phyloP scores from a whole-genome alignment of 2,329 filamentous ascomycete species.

The Penicillium sp. region DNA sequence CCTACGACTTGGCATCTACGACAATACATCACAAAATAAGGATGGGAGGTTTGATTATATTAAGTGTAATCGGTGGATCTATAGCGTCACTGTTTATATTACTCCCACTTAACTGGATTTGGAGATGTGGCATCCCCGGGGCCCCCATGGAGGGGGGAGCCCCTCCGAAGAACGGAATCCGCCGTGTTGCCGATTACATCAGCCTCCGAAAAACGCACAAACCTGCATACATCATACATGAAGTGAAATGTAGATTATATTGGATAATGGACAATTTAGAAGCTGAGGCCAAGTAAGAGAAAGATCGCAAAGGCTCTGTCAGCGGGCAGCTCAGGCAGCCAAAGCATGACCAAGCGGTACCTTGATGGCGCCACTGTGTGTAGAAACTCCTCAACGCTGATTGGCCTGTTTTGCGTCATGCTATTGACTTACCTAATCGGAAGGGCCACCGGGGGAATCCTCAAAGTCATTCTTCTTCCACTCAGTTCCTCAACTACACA shows the following conservation, averaged over 20 bases:
- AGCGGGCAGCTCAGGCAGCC: not conserved
- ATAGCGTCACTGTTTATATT: not conserved
- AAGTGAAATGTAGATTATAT: not conserved
- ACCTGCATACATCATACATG: not conserved
- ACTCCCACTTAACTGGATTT: constrained; percentile 5
- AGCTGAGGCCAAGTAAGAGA: not conserved
- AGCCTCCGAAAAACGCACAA: constrained; percentile 19
- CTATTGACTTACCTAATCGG: constrained; percentile 30
- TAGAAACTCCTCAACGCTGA: constrained; percentile 43
- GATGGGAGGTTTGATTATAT: not conserved
- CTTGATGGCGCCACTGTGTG: constrained; percentile 35
- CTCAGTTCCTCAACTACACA: constrained; percentile 9
- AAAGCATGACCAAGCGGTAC: not conserved
- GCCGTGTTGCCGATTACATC: constrained; percentile 13
- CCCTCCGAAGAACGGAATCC: constrained; percentile 10
- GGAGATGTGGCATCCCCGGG: not conserved
- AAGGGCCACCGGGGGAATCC: constrained; percentile 18
- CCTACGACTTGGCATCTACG: constrained; percentile 4
- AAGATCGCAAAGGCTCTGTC: not conserved
- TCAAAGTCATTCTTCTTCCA: constrained; percentile 23
- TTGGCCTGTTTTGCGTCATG: constrained; percentile 33
- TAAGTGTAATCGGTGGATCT: not conserved
- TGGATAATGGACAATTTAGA: not conserved
- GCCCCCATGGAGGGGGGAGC: not conserved
- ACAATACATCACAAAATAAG: too few relatives aligned